Conservation (phyloP, 257 asterid species). For the Rhazya stricta region DNA sequence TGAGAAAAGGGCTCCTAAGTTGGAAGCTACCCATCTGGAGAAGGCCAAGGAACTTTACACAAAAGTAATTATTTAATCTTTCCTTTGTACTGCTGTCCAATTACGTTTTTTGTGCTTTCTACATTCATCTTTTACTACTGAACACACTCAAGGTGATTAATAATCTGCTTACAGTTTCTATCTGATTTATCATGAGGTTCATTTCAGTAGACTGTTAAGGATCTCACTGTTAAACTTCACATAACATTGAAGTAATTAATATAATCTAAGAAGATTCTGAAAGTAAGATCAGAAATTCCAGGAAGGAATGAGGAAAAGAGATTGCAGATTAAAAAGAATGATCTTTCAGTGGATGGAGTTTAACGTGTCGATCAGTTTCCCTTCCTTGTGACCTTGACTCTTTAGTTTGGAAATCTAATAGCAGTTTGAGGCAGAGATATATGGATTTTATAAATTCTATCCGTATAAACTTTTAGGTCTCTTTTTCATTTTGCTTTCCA, state of each 20-base stretch:
- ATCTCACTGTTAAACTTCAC: neutral
- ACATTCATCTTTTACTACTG: neutral
- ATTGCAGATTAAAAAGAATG: neutral
- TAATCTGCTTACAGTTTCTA: constrained; percentile 1
- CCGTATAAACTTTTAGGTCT: neutral
- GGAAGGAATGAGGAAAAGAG: neutral
- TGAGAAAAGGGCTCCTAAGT: constrained; percentile 88
- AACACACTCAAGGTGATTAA: neutral
- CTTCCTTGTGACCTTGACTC: neutral
- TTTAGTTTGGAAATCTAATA: neutral
- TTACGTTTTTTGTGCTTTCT: neutral
- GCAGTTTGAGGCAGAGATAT: neutral
- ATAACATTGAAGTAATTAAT: neutral
- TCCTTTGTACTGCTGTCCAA: constrained; percentile 7
- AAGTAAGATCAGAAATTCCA: neutral
- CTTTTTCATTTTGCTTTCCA: neutral
- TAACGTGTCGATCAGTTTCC: neutral
- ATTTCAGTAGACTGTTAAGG: neutral
- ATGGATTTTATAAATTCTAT: neutral
- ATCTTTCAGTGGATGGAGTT: neutral
- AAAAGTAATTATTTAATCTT: constrained; percentile 53
- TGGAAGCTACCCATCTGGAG: constrained; percentile 96
- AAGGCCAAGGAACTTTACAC: constrained; percentile 96
- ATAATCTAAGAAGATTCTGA: neutral
- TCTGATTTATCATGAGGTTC: neutral